Evolutionary conservation across 306 rosid genomes (phyloP), one percentile per base, ranked within the genome.

Genomic region (Sindora glabra): DNA sequence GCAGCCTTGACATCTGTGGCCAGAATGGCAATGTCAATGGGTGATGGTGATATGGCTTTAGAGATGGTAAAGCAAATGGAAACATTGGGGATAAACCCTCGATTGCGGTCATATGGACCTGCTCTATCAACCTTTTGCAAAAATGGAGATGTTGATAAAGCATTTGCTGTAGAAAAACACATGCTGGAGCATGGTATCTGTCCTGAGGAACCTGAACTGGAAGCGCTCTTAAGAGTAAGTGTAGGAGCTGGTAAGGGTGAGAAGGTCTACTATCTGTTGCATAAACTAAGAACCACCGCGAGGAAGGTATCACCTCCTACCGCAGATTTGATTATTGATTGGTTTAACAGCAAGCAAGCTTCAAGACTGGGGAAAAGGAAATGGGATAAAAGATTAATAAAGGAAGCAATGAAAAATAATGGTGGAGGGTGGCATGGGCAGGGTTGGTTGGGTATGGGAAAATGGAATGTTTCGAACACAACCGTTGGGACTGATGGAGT

Each of bases 381-480:
- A 83, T 80, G 89, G 95, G 83, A 86, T 67, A 54, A 56, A 62
- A 47, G 62, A 10, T 51, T 23, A 45, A 76, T 86, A 57, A 68
- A 64, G 77, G 76, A 79, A 64, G 84, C 81, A 15, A 83, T 81
- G 8, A 81, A 70, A 58, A 88, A 83, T 80, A 78, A 84, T 67
- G 98, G 98, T 67, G 98, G 98, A 54, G 96, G 98, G 14, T 88
- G 98, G 98, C 96, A 88, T 66, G 98, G 98, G 23, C 80, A 67
- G 49, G 98, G 96, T 39, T 92, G 96, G 98, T 77, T 92, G 75
- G 92, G 96, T 48, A 88, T 73, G 59, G 98, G 98, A 45, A 82
- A 77, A 60, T 92, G 98, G 98, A 69, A 68, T 25, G 77, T 79
- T 62, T 57, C 38, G 45, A 62, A 30, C 38, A 70, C 98, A 21